Evolutionary conservation across 2,329 filamentous ascomycete genomes (phyloP).

Genomic region (Boeremia lycopersici): DNA sequence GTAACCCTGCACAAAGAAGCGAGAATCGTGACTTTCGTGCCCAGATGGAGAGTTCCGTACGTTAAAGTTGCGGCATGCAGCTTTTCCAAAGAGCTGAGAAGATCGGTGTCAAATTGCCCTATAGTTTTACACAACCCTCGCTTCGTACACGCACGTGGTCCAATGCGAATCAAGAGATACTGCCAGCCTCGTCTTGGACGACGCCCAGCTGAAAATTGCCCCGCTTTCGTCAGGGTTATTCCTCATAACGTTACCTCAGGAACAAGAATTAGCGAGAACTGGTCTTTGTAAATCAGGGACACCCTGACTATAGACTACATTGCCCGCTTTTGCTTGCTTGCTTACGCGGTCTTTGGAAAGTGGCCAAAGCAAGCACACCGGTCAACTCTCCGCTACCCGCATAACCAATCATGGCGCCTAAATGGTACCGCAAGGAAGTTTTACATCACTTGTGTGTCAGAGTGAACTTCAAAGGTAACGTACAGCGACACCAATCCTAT

Average conservation of each 20-base stretch:
- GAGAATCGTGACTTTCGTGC: background rate
- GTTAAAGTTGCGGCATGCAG: background rate
- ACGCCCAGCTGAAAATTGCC: conserved; percentile 14
- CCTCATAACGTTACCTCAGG: background rate
- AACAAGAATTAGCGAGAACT: background rate
- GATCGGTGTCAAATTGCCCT: background rate
- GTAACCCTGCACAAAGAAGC: background rate
- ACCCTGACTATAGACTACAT: background rate
- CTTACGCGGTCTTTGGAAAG: no score
- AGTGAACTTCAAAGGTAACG: no score
- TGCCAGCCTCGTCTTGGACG: conserved; percentile 18
- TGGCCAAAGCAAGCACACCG: no score
- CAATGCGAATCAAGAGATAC: conserved; percentile 1
- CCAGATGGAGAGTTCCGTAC: no score
- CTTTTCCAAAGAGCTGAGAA: background rate
- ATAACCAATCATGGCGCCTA: no score
- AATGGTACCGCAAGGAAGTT: no score
- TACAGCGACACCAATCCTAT: no score
- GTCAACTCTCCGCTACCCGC: no score
- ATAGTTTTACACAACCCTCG: conserved; percentile 2
- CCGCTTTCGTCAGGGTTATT: background rate
- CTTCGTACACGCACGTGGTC: conserved; percentile 1
- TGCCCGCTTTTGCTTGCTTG: background rate
- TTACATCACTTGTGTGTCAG: no score
- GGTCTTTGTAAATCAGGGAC: background rate